phyloP scores from a whole-genome alignment of 306 rosid genomes.

The Vigna reflexopilosa region DNA sequence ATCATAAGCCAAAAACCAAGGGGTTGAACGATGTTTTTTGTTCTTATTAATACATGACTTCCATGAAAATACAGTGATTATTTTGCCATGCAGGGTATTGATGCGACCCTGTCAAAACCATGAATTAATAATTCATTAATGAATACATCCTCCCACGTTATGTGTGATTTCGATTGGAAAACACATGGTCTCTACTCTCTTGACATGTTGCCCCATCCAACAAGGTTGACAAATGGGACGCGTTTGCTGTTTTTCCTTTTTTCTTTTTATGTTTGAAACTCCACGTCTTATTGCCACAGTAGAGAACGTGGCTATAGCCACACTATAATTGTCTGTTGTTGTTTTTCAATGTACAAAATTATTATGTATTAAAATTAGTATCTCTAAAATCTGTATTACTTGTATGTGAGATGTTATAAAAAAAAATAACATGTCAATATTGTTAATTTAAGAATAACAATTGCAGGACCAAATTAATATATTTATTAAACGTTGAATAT shows the following conservation, averaged over 20 bases:
- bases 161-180: slow-evolving; percentile 38
- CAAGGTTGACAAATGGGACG: slow-evolving; percentile 16
- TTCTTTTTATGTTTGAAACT: slow-evolving; percentile 2
- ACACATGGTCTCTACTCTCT: slow-evolving; percentile 40
- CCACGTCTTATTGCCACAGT: not conserved
- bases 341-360: too few relatives aligned
- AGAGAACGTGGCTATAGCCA: too few relatives aligned
- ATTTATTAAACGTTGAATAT: too few relatives aligned
- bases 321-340: too few relatives aligned
- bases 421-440: too few relatives aligned
- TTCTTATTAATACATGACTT: slow-evolving; percentile 8
- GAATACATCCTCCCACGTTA: slow-evolving; percentile 44
- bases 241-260: not conserved
- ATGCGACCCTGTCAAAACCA: slow-evolving; percentile 39
- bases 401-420: too few relatives aligned
- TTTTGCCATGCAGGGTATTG: slow-evolving; percentile 11
- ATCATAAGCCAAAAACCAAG: slow-evolving; percentile 1
- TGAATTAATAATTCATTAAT: slow-evolving; percentile 29
- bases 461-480: too few relatives aligned
- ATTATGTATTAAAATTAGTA: too few relatives aligned
- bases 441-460: too few relatives aligned
- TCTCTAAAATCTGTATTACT: too few relatives aligned
- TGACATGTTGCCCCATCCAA: slow-evolving; percentile 32
- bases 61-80: slow-evolving; percentile 27
- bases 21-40: not conserved